Conservation (phyloP, 129 eudicot species). For the Glebionis coronaria region DNA sequence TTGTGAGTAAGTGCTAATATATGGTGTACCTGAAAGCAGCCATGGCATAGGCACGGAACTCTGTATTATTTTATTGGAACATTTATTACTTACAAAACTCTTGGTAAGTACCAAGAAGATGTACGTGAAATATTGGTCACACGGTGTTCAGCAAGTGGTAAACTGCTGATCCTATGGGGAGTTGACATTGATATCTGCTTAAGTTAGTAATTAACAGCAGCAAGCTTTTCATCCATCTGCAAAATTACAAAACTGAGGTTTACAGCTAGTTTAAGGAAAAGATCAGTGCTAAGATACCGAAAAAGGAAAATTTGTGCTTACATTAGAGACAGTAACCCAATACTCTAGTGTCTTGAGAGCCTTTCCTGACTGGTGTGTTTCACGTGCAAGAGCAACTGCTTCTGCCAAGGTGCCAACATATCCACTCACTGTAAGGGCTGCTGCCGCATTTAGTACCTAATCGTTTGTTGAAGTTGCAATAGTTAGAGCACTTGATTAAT, state of each 20-base stretch:
- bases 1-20: neutral
- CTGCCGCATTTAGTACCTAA: slow-evolving; percentile 90
- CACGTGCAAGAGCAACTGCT: slow-evolving; percentile 73
- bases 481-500: slow-evolving; percentile 10
- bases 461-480: slow-evolving; percentile 7
- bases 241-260: neutral
- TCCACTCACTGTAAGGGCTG: slow-evolving; percentile 75
- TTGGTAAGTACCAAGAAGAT: neutral
- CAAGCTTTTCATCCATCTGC: slow-evolving; percentile 27
- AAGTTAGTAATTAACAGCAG: neutral
- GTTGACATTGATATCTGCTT: neutral
- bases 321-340: slow-evolving; percentile 57
- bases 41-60: neutral
- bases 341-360: slow-evolving; percentile 51
- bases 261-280: neutral
- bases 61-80: neutral
- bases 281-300: neutral
- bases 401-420: slow-evolving; percentile 53
- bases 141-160: neutral
- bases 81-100: neutral
- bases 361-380: slow-evolving; percentile 68
- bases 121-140: neutral
- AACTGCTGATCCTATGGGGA: neutral
- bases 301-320: slow-evolving; percentile 28
- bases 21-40: slow-evolving; percentile 4